A percentile compares a stretch with the other conserved stretches of the same genome.
Evolutionary conservation across 306 rosid genomes (phyloP).

Genomic region (Cucumis cinereus): DNA sequence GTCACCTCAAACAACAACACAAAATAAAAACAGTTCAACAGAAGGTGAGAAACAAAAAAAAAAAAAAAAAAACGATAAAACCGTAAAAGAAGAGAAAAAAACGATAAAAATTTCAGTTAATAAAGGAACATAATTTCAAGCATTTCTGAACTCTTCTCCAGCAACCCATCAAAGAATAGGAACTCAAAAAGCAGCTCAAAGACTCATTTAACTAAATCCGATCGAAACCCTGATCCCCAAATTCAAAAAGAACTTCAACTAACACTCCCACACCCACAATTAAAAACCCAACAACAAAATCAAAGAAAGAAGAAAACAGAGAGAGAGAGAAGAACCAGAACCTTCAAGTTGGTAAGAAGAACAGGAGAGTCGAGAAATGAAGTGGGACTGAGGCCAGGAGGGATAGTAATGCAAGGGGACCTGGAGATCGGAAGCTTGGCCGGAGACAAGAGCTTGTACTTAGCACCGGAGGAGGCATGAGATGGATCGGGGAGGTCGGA

Average conservation of each 20-base stretch:
- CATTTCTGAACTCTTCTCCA: neutral
- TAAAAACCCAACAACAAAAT: neutral
- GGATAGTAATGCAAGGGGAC: slow-evolving; percentile 65
- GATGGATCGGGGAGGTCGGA: slow-evolving; percentile 21
- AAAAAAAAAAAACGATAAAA: neutral
- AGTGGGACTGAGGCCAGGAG: slow-evolving; percentile 79
- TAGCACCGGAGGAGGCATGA: slow-evolving; percentile 40
- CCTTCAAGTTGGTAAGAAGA: slow-evolving; percentile 83
- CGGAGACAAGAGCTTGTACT: slow-evolving; percentile 84
- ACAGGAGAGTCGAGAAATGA: slow-evolving; percentile 88
- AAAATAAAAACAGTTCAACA: neutral
- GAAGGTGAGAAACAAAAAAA: no score
- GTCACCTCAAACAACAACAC: neutral
- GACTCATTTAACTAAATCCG: neutral
- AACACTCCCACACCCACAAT: neutral
- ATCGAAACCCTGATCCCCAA: neutral
- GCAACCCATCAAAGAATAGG: neutral
- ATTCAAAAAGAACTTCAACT: neutral
- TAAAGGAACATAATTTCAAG: neutral
- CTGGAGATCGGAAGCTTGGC: slow-evolving; percentile 98
- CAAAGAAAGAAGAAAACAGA: neutral
- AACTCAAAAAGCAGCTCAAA: neutral
- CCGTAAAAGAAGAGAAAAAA: neutral
- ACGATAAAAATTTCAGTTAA: neutral
- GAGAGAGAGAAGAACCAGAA: neutral